Percentiles rank a stretch among this genome's conserved stretches.
Conservation (phyloP, 139 green algal species). For the Gonium pectorale region DNA sequence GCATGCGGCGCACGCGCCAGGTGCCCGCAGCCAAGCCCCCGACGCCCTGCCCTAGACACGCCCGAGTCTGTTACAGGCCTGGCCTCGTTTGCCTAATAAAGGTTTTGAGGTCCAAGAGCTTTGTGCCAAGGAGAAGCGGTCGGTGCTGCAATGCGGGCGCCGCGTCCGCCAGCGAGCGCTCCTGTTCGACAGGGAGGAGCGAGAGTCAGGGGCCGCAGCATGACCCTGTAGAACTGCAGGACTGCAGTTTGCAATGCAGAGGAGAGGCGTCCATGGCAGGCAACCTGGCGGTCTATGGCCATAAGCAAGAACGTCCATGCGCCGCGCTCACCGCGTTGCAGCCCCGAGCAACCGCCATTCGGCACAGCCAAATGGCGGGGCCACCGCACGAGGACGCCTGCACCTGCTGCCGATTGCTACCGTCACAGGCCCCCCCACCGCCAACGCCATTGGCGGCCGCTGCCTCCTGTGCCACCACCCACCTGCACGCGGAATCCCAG, state of each 20-base stretch:
- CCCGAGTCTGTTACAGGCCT: too few species aligned
- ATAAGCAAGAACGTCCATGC: too few species aligned
- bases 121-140: conserved; percentile 15
- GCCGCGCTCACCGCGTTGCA: too few species aligned
- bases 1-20: too few species aligned
- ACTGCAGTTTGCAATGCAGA: neutral
- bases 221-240: neutral
- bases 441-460: too few species aligned
- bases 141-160: neutral
- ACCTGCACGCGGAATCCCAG: conserved; percentile 55
- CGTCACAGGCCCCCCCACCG: neutral
- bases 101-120: conserved; percentile 16
- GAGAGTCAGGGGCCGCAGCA: neutral
- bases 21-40: too few species aligned
- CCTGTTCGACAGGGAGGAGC: neutral
- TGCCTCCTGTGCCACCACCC: too few species aligned
- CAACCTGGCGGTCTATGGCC: too few species aligned
- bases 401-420: neutral
- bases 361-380: neutral
- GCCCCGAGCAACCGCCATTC: neutral
- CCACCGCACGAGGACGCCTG: neutral
- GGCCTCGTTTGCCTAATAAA: too few species aligned
- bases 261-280: neutral
- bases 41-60: too few species aligned
- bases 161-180: conserved; percentile 21